Conservation (phyloP, 2,329 filamentous ascomycete genomes). For the Colletotrichum acutatum region DNA sequence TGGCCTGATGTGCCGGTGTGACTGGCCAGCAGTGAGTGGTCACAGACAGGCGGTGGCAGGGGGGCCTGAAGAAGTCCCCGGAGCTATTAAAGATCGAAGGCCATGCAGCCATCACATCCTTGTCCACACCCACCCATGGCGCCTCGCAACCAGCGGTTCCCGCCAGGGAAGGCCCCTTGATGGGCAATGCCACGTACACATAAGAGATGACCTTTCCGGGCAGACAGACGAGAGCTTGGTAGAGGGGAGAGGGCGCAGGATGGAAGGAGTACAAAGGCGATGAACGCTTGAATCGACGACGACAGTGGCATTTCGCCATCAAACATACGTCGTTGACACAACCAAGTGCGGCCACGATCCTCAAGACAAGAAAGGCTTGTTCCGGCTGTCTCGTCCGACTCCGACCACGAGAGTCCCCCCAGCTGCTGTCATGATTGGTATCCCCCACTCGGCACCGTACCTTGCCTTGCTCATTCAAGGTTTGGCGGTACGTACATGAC, state of each 20-base stretch:
- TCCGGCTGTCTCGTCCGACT: background rate
- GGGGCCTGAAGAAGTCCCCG: conserved; percentile 38
- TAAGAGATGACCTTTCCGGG: conserved; percentile 27
- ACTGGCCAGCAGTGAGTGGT: conserved; percentile 24
- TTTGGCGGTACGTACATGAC: conserved; percentile 31
- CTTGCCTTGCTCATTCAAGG: conserved; percentile 27
- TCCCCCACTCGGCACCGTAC: conserved; percentile 33
- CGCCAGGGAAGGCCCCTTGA: conserved; percentile 34
- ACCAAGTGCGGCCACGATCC: background rate
- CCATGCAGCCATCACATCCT: conserved; percentile 36
- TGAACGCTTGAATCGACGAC: conserved; percentile 2
- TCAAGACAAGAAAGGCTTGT: background rate
- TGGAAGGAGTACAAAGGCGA: conserved; percentile 5
- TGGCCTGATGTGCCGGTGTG: conserved; percentile 34
- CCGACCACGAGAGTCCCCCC: background rate
- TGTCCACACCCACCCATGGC: conserved; percentile 33
- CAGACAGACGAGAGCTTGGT: background rate
- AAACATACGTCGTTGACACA: background rate
- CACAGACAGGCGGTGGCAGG: conserved; percentile 36
- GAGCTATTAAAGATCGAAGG: conserved; percentile 38
- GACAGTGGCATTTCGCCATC: background rate
- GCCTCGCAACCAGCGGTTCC: conserved; percentile 34
- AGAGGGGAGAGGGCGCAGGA: background rate
- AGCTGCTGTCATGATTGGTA: conserved; percentile 25
- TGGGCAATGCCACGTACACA: conserved; percentile 37